phyloP scores from a whole-genome alignment of 768 basidiomycete genomes.

The Terana coerulea region DNA sequence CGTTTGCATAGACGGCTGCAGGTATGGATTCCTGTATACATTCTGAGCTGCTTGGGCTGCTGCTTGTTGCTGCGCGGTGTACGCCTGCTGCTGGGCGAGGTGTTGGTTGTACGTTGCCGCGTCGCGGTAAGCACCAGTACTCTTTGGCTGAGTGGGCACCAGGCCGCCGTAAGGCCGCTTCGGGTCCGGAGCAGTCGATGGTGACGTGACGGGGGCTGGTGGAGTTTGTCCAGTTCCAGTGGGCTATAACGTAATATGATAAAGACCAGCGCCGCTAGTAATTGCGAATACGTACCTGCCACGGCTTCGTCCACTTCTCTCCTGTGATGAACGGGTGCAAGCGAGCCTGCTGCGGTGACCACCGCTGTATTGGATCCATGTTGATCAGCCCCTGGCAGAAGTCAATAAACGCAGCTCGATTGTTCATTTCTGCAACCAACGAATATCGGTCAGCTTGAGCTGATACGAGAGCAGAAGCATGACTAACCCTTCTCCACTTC shows the following conservation, averaged over 20 bases:
- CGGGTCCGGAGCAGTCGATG: conserved; percentile 45
- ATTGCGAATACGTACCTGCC: conserved; percentile 46
- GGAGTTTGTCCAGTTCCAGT: conserved; percentile 9
- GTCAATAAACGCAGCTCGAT: conserved; percentile 93
- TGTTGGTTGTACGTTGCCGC: conserved; percentile 95
- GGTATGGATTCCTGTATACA: conserved; percentile 77
- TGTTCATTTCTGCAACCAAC: conserved; percentile 72
- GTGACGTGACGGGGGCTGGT: conserved; percentile 10
- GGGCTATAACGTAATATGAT: conserved; percentile 1
- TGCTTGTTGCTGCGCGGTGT: conserved; percentile 81
- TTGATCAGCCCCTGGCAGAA: conserved; percentile 94
- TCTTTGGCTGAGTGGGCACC: conserved; percentile 84
- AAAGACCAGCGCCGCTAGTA: background rate
- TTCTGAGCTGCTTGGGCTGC: conserved; percentile 68
- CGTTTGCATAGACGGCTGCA: conserved; percentile 32
- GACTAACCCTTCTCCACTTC: conserved; percentile 84
- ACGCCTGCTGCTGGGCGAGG: conserved; percentile 89
- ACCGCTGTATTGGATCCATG: conserved; percentile 91
- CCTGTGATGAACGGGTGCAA: conserved; percentile 98
- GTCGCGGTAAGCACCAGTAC: conserved; percentile 83
- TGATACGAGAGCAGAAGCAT: background rate
- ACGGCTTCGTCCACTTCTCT: conserved; percentile 89
- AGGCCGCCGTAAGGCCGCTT: conserved; percentile 93
- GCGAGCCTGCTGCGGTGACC: conserved; percentile 96
- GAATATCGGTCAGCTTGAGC: background rate